Base-by-base conservation (phyloP, 2,329 filamentous ascomycete genomes). In the Claviceps capensis region DNA sequence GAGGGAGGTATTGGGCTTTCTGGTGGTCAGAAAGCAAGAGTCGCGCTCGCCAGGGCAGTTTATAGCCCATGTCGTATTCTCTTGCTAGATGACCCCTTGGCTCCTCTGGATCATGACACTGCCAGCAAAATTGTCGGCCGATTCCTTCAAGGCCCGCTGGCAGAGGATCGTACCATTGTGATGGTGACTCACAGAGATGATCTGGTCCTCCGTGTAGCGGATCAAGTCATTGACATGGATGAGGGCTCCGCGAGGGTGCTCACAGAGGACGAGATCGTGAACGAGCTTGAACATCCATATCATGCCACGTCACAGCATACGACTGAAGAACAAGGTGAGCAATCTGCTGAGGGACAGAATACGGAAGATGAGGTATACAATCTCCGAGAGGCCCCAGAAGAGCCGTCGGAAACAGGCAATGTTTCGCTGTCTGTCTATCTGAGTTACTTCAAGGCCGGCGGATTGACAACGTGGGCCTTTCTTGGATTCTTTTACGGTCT, bases 381-480 rank as follows among this genome's bases (percentile, higher is more conserved):
- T 2, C 30, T 59, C 13, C 62, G 59, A 2, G 61, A 65, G 0
- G 58, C 60, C 0, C 67, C 66, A 0, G 67, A 69, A 41, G 65
- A 68, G 23, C 57, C 63, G 0, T 57, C 61, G 0, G 64, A 66
- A 37, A 66, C 86, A 54, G 88, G 89, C 17, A 82, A 85, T 1
- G 86, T 95, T 1, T 79, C 89, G 59, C 69, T 80, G 11, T 75
- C 75, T 6, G 83, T 95, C 0, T 95, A 95, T 62, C 88, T 86
- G 81, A 81, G 82, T 56, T 95, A 95, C 58, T 82, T 95, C 68
- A 85, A 82, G 65, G 87, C 88, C 5, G 89, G 89, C 2, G 84
- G 81, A 13, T 72, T 90, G 45, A 73, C 72, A 52, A 88, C 83
- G 72, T 95, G 89, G 89, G 64, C 69, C 3, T 60, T 80, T 1